Evolutionary conservation across 371 early-diverging fungal species (phyloP), one percentile per base, ranked within the genome.

Genomic region (Lichtheimia hyalospora): DNA sequence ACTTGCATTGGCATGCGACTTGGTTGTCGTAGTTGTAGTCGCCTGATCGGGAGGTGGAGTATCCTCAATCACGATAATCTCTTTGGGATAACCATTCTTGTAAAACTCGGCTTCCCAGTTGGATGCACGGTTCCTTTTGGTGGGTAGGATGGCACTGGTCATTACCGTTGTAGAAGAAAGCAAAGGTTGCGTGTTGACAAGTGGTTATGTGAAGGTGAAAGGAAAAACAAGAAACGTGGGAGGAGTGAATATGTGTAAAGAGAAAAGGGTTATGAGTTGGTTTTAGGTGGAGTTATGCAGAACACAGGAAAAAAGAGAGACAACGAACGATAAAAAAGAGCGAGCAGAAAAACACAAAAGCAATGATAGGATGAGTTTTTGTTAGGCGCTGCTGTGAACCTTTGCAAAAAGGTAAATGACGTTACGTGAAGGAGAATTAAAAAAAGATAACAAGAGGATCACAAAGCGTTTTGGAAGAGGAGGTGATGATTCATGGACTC

Each of bases 61-160:
- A 52, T 85, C 85, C 25, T 85, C 85, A 61, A 85, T 85, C 18
- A 85, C 81, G 62, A 85, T 85, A 28, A 85, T 73, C 54, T 85
- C 85, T 62, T 73, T 72, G n/a, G 85, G 85, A 16, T 73, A 65
- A n/a, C 85, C 85, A 63, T 85, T 85, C 64, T 78, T 82, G 46
- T 83, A 83, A 43, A 82, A 83, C 48, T 77, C 81, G 59, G 64
- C 71, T 57, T 74, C 72, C 85, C 85, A 83, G 67, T 85, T 73
- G n/a, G 69, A 58, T 62, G 49, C 66, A 62, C 69, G 62, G 42
- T 64, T 60, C n/a, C 50, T 59, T 24, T 23, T 27, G 49, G 55
- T 49, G 18, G 62, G 7, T 8, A 52, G n/a, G 39, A 57, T 42
- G 16, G 52, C 46, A 34, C 60, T 60, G 52, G 60, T 51, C 60